Conservation (phyloP, 2,329 filamentous ascomycete species). For the Pezicula radicicola region DNA sequence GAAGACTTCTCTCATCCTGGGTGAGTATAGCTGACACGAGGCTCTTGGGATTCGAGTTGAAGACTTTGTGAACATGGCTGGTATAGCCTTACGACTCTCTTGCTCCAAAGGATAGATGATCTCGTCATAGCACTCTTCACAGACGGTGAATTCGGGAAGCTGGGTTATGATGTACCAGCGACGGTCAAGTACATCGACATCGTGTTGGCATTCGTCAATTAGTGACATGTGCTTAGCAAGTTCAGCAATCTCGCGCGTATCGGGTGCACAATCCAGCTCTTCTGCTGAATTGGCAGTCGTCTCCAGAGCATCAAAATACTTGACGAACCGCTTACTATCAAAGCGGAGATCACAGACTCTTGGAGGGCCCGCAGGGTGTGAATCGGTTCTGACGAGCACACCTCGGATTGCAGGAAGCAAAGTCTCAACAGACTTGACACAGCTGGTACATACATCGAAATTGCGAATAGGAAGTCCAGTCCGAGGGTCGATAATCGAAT, state of each 20-base stretch:
- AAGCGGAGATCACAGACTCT: constrained; percentile 70
- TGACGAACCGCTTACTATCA: constrained; percentile 50
- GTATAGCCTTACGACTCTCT: constrained; percentile 50
- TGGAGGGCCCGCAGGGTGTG: constrained; percentile 39
- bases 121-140: constrained; percentile 81
- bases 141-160: constrained; percentile 77
- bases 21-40: constrained; percentile 77
- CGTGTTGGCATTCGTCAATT: constrained; percentile 28
- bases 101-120: constrained; percentile 66
- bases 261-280: constrained; percentile 17
- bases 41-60: constrained; percentile 51
- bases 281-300: constrained; percentile 49
- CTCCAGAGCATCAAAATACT: constrained; percentile 61
- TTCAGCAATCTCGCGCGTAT: constrained; percentile 21
- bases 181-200: constrained; percentile 50
- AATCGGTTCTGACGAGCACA: constrained; percentile 49
- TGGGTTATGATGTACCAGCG: constrained; percentile 77
- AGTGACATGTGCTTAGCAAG: constrained; percentile 18
- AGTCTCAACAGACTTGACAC: constrained; percentile 67
- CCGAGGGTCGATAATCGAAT: constrained; percentile 67
- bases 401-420: constrained; percentile 71
- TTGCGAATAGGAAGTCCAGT: constrained; percentile 61
- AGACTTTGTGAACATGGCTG: constrained; percentile 62
- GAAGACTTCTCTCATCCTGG: constrained; percentile 75
- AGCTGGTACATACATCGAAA: constrained; percentile 74